Evolutionary conservation across 805 yeast species (phyloP), one percentile per base, ranked within the genome.

Genomic region (Maudiozyma saulgeensis): DNA sequence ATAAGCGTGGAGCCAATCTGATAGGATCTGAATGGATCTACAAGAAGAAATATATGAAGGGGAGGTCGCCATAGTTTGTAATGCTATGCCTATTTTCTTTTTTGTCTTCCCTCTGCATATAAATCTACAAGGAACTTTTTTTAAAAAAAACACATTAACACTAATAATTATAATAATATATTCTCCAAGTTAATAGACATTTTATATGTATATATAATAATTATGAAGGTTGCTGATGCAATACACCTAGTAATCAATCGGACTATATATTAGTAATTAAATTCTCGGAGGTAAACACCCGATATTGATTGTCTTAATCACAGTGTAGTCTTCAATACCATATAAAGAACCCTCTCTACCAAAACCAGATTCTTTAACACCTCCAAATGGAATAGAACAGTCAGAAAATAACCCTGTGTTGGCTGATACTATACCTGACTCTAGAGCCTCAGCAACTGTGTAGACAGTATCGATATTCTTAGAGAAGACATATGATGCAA

Each of bases 11-110:
- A 3, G 76, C 75, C 21, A 75, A 73, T 54, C 66, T 81, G 49
- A 75, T 81, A 25, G 90, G 89, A 0, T 80, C 82, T 50, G 77
- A 81, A 51, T 84, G 91, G 91, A 82, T 84, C 35, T 79, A 82
- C 67, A 84, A 82, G 63, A 79, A 78, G 44, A 84, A 83, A 68
- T 84, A 84, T 58, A 62, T 70, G 67, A 59, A 63, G 41, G 18
- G 47, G 35, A 18, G 19, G 18, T 9, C 9, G 41, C n/a, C 47
- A 38, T 37, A 40, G 31, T 39, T 19, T 19, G 28, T 13, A 7
- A 37, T 37, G 18, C 5, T 18, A 6, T 28, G 6, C 9, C 4
- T 28, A 4, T 28, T 28, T 11, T 2, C 3, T 2, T 28, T 28
- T 28, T 28, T 8, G 12, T 28, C 12, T 28, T 28, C 32, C 6